Conservation (phyloP, 257 asterid genomes). For the Phtheirospermum japonicum region DNA sequence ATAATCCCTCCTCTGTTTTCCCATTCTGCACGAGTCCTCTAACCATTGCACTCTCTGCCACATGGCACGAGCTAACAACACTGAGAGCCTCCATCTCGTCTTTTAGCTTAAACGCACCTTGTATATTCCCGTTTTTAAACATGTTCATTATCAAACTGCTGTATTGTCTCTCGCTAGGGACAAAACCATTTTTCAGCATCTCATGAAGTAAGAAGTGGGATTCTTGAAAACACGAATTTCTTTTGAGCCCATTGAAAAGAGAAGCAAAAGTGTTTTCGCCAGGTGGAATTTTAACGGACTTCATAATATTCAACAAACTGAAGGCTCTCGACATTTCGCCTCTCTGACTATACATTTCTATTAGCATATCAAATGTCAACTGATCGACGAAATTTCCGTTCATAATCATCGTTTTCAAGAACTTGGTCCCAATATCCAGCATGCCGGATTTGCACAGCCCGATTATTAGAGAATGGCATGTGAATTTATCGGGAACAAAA, state of each 20-base stretch:
- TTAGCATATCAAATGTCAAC: slow-evolving; percentile 62
- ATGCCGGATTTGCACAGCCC: slow-evolving; percentile 58
- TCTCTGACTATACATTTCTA: slow-evolving; percentile 47
- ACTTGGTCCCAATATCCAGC: slow-evolving; percentile 65
- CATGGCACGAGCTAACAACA: slow-evolving; percentile 35
- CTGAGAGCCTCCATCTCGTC: slow-evolving; percentile 58
- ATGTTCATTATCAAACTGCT: slow-evolving; percentile 58
- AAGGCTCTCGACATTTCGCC: slow-evolving; percentile 61
- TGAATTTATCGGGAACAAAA: slow-evolving; percentile 60
- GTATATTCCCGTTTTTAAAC: slow-evolving; percentile 68
- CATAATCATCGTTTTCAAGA: slow-evolving; percentile 58
- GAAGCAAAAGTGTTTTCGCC: slow-evolving; percentile 51
- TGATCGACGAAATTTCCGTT: slow-evolving; percentile 55
- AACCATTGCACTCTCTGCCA: slow-evolving; percentile 69
- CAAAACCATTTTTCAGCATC: slow-evolving; percentile 57
- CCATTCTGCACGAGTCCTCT: slow-evolving; percentile 74
- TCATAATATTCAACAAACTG: slow-evolving; percentile 61
- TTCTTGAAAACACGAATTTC: slow-evolving; percentile 41
- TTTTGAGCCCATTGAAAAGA: slow-evolving; percentile 63
- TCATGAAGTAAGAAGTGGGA: slow-evolving; percentile 43
- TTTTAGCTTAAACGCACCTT: slow-evolving; percentile 53
- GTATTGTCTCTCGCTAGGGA: slow-evolving; percentile 60
- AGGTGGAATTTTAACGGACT: slow-evolving; percentile 41
- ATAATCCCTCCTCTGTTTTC: slow-evolving; percentile 65
- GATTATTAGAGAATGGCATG: slow-evolving; percentile 62